phyloP scores from a whole-genome alignment of 2,329 filamentous ascomycete species.

The Mariannaea elegans region DNA sequence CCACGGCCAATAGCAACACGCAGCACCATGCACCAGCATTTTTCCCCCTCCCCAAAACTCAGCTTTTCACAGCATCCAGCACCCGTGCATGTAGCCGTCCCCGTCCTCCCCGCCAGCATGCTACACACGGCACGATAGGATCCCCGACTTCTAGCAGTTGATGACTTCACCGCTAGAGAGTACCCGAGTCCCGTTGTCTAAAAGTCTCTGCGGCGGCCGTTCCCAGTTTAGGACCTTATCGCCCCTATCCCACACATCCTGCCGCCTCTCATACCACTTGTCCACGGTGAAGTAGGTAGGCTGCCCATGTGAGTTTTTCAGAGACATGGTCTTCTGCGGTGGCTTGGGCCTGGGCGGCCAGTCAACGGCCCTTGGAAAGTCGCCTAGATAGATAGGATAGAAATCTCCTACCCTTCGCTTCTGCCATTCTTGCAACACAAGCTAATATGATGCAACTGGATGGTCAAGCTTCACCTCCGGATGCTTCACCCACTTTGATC shows the following conservation, averaged over 20 bases:
- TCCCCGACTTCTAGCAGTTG: conserved; percentile 3
- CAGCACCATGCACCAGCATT: too few species aligned
- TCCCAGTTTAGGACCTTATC: conserved; percentile 36
- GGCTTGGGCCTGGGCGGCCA: conserved; percentile 31
- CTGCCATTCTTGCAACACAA: conserved; percentile 37
- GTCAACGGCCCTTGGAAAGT: conserved; percentile 23
- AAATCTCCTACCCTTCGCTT: conserved; percentile 15
- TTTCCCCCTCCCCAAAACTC: too few species aligned
- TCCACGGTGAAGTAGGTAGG: conserved; percentile 2
- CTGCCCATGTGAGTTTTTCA: conserved; percentile 8
- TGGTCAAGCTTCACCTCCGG: conserved; percentile 45
- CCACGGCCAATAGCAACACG: too few species aligned
- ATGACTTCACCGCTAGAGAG: conserved; percentile 24
- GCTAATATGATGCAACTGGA: conserved; percentile 37
- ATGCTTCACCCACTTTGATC: conserved; percentile 42
- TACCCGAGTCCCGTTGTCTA: conserved; percentile 11
- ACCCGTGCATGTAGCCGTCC: too few species aligned
- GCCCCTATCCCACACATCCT: conserved; percentile 26
- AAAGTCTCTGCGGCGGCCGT: conserved; percentile 30
- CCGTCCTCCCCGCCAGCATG: too few species aligned
- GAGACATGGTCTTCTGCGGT: conserved; percentile 2
- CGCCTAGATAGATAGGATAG: background rate
- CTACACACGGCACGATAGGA: too few species aligned
- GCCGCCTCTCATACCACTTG: conserved; percentile 22
- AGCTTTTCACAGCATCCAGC: too few species aligned